Evolutionary conservation across 345 rosid species (phyloP), one percentile per base, ranked within the genome.

Genomic region (Eucalyptus camaldulensis): DNA sequence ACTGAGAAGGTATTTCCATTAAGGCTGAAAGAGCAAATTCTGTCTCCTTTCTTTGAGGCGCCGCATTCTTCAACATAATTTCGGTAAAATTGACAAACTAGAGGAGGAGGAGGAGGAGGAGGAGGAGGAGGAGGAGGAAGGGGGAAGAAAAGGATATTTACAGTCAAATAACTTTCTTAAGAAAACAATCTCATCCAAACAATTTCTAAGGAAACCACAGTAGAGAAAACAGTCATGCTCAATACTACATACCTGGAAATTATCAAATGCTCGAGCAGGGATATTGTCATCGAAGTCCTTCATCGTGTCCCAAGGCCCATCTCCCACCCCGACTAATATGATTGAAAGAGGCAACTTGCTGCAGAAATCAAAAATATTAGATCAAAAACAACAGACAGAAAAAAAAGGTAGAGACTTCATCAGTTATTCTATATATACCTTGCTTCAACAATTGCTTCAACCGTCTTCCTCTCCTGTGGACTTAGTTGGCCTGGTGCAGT

Each of bases 271-370:
- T 92, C 99, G 92, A 85, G 99, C 89, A 88, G 99, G 99, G 56
- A 98, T 98, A 90, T 98, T 98, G 89, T 98, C 99, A 86, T 97
- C 99, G 58, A 98, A 98, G 91, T 98, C 98, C 89, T 93, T 93
- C 99, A 98, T 98, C 94, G 94, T 96, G 90, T 98, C 99, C 99
- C 99, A 98, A 45, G 99, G 99, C 24, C 99, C 99, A 91, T 98
- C 99, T 43, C 99, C 99, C 3, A 98, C 99, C 86, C 99, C 99
- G 1, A 98, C 99, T 88, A 97, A 92, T 80, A 97, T 92, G 80
- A 98, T 96, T 45, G 99, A 97, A 85, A 98, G 88, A 45, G 99
- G 99, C 92, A 96, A 95, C 91, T 96, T 92, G 89, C 98, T 96
- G 94, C 33, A 88, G 88, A 53, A 49, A 88, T 40, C 85, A 90